phyloP scores from a whole-genome alignment of 805 yeast species.

The Monosporozyma unispora region DNA sequence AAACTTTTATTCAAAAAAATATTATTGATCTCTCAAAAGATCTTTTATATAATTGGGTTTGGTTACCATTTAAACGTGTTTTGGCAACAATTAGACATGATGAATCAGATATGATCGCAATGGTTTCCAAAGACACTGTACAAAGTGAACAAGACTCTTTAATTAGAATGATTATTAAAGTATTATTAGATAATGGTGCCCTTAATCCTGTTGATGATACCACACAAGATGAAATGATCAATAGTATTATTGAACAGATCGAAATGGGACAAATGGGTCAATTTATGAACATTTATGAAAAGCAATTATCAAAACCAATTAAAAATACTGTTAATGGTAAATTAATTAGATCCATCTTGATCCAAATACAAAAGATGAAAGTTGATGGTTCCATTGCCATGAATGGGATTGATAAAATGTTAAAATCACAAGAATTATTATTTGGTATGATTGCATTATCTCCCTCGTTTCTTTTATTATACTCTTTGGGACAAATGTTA shows the following conservation, averaged over 20 bases:
- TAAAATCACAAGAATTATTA: conserved; percentile 88
- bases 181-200: conserved; percentile 16
- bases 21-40: conserved; percentile 56
- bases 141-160: conserved; percentile 70
- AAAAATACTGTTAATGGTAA: conserved; percentile 55
- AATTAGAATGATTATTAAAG: conserved; percentile 77
- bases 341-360: conserved; percentile 65
- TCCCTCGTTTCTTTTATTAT: conserved; percentile 59
- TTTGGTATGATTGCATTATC: conserved; percentile 85
- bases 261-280: conserved; percentile 69
- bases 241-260: conserved; percentile 31
- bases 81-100: conserved; percentile 80
- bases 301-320: conserved; percentile 62
- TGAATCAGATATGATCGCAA: conserved; percentile 59
- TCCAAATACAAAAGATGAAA: conserved; percentile 92
- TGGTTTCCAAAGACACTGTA: conserved; percentile 71
- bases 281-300: conserved; percentile 73
- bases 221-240: not conserved
- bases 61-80: conserved; percentile 64
- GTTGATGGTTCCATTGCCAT: conserved; percentile 91
- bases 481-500: conserved; percentile 35
- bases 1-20: conserved; percentile 48
- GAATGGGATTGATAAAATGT: conserved; percentile 79
- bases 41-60: conserved; percentile 74
- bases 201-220: not conserved